Evolutionary conservation across 2,329 filamentous ascomycete genomes (phyloP).

Genomic region (Tolypocladium album): DNA sequence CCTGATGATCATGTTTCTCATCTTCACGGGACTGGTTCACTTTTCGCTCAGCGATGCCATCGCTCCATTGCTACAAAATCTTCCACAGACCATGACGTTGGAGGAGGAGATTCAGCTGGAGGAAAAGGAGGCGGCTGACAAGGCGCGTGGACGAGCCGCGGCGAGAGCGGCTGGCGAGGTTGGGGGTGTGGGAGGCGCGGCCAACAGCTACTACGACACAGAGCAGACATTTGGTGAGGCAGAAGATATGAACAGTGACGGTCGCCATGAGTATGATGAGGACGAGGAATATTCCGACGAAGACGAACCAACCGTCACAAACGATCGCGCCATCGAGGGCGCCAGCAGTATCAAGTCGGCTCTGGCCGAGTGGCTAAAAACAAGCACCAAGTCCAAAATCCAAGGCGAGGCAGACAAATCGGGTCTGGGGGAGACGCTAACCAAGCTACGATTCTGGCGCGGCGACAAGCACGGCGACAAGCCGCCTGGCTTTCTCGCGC

Average conservation of each 20-base stretch:
- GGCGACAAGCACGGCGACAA: conserved; percentile 14
- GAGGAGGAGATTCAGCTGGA: conserved; percentile 35
- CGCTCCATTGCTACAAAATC: conserved; percentile 63
- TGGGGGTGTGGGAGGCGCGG: conserved; percentile 11
- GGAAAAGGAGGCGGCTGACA: conserved; percentile 35
- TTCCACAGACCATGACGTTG: conserved; percentile 61
- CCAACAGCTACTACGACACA: conserved; percentile 23
- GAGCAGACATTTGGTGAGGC: conserved; percentile 25
- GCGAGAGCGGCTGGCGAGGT: conserved; percentile 11
- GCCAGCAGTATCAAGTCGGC: conserved; percentile 21
- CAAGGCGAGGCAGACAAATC: conserved; percentile 13
- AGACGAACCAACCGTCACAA: conserved; percentile 9
- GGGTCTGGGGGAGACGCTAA: conserved; percentile 15
- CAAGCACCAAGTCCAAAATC: conserved; percentile 24
- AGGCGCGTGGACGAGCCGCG: conserved; percentile 9
- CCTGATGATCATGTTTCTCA: conserved; percentile 63
- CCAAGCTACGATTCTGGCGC: conserved; percentile 15
- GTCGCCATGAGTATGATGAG: conserved; percentile 18
- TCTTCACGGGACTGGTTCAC: conserved; percentile 71
- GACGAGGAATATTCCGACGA: conserved; percentile 16
- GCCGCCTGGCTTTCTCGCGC: conserved; percentile 42
- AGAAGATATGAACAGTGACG: conserved; percentile 11
- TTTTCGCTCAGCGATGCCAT: conserved; percentile 63
- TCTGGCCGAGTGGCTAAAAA: conserved; percentile 21
- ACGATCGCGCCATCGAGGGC: conserved; percentile 25